Conservation (phyloP, 1,139 yeast species). For the Pichia sp. region DNA sequence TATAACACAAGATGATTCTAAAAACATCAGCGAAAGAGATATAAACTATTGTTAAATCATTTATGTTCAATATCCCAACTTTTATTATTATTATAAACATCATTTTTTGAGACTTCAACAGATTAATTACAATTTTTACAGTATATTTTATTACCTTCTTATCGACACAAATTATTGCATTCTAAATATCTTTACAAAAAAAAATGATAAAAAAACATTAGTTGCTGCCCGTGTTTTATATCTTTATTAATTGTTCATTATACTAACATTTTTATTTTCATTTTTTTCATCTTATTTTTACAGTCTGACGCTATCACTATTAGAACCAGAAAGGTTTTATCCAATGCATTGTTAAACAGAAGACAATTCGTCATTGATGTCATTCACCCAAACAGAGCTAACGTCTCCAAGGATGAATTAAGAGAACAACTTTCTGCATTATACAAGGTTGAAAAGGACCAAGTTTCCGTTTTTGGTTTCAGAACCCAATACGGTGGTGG, state of each 20-base stretch:
- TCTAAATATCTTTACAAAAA: no score
- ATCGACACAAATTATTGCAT: no score
- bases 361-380: constrained; percentile 99
- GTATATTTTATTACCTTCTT: no score
- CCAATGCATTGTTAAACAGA: constrained; percentile 99
- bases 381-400: constrained; percentile 99
- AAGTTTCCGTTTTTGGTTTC: constrained; percentile 98
- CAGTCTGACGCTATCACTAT: constrained; percentile 98
- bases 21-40: no score
- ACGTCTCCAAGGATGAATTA: constrained; percentile 98
- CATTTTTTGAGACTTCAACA: no score
- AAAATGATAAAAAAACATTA: no score
- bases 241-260: background rate
- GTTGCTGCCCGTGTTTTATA: no score
- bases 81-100: no score
- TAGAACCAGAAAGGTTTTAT: constrained; percentile 99
- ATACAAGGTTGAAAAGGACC: constrained; percentile 98
- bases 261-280: constrained; percentile 5
- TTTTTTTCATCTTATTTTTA: constrained; percentile 2
- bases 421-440: constrained; percentile 94
- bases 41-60: no score
- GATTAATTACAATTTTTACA: no score
- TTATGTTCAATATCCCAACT: no score
- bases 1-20: no score
- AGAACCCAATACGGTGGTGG: constrained; percentile 99